phyloP scores from a whole-genome alignment of 140 eudicot species.

The Bidens hawaiensis region DNA sequence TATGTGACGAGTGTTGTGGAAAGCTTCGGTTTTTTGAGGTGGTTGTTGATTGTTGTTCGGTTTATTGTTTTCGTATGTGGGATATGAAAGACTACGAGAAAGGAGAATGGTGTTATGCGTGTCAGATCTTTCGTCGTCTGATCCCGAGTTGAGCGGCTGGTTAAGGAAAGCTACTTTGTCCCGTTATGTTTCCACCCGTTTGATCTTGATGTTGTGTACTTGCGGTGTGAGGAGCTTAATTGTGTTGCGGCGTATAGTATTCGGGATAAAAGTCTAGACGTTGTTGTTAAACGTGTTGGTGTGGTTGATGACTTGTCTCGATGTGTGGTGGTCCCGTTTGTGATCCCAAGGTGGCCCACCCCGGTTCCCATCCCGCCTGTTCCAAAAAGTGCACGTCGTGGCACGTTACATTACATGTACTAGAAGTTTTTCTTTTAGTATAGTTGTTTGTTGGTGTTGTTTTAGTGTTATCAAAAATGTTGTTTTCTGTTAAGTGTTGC shows the following conservation, averaged over 20 bases:
- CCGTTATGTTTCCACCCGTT: conserved; percentile 49
- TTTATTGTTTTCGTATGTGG: conserved; percentile 49
- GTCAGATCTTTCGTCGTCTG: conserved; percentile 34
- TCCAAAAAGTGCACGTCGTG: too few species aligned
- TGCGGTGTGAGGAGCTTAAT: conserved; percentile 43
- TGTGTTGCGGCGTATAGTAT: conserved; percentile 42
- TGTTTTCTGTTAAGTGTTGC: conserved; percentile 2
- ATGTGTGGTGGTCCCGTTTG: conserved; percentile 54
- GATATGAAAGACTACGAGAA: conserved; percentile 37
- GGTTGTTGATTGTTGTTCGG: conserved; percentile 16
- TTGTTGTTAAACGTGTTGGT: conserved; percentile 32
- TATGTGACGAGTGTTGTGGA: conserved; percentile 41
- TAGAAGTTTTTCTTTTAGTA: background rate
- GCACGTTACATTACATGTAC: too few species aligned
- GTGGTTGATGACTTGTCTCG: conserved; percentile 50
- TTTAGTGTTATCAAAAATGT: background rate
- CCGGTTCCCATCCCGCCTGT: conserved; percentile 39
- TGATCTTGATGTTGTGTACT: conserved; percentile 32
- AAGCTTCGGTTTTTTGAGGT: conserved; percentile 39
- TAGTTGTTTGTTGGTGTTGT: conserved; percentile 15
- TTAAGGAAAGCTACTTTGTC: conserved; percentile 32
- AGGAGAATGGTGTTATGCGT: conserved; percentile 43
- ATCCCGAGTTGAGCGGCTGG: conserved; percentile 25
- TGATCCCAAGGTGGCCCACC: conserved; percentile 56
- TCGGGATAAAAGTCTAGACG: conserved; percentile 30